Evolutionary conservation across 768 basidiomycete species (phyloP).

Genomic region (Tylopilus sp.): DNA sequence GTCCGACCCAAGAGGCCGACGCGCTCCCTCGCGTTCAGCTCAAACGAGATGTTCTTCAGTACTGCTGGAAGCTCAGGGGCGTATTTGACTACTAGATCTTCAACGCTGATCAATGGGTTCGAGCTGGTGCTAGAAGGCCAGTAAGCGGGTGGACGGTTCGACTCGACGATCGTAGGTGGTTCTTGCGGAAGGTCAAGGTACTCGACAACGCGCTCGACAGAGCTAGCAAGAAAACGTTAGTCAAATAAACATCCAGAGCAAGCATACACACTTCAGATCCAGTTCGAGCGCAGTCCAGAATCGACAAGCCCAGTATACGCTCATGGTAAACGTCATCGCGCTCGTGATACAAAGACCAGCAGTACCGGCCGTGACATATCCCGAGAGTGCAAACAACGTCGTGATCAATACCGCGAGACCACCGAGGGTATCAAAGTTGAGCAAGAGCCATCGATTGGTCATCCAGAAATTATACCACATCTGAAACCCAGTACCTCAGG

Average conservation of each 20-base stretch:
- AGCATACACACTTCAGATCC: constrained; percentile 61
- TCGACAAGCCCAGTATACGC: constrained; percentile 49
- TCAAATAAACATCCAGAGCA: constrained; percentile 2
- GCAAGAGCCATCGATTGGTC: constrained; percentile 81
- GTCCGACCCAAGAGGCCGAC: constrained; percentile 81
- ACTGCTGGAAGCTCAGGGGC: constrained; percentile 82
- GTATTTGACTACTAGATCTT: constrained; percentile 79
- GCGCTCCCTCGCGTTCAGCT: constrained; percentile 65
- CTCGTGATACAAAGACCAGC: constrained; percentile 77
- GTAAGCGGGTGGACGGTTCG: constrained; percentile 78
- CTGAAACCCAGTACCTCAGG: constrained; percentile 19
- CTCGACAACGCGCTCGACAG: constrained; percentile 88
- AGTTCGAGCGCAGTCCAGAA: constrained; percentile 60
- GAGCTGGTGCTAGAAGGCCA: constrained; percentile 79
- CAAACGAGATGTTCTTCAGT: constrained; percentile 71
- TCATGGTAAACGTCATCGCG: constrained; percentile 57
- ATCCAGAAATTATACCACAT: constrained; percentile 92
- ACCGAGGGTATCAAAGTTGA: constrained; percentile 80
- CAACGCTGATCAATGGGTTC: constrained; percentile 58
- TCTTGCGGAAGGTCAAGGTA: constrained; percentile 90
- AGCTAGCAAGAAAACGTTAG: constrained; percentile 39
- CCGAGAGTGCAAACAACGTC: constrained; percentile 70
- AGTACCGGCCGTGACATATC: constrained; percentile 53
- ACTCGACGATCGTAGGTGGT: constrained; percentile 71
- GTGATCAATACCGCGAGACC: constrained; percentile 71